These are phyloP conservation scores for Pichia paraexigua DNA, from an alignment of 805 yeast species.

Conservation along the genomic window DNA sequence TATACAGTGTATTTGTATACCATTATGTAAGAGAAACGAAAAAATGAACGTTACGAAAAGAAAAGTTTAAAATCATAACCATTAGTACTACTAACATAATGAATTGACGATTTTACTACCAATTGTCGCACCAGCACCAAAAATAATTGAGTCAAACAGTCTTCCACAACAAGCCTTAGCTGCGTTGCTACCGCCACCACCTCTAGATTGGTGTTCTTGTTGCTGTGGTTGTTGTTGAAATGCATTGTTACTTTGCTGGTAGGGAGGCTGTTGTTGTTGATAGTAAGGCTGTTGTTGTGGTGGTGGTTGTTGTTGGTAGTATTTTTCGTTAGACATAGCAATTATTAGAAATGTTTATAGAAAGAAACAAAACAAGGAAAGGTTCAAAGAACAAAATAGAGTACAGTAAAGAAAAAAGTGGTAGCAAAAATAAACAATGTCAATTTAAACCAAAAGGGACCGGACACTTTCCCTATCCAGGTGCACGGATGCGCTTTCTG, in stretches of 20 bases:
- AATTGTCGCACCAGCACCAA: conserved; percentile 94
- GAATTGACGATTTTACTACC: conserved; percentile 78
- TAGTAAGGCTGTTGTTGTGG: conserved; percentile 6
- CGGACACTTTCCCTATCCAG: background rate
- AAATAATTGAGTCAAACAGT: conserved; percentile 86
- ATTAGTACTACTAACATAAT: conserved; percentile 37
- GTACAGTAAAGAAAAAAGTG: background rate
- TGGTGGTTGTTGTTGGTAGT: conserved; percentile 1
- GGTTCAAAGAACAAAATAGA: background rate
- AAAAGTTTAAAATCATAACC: no score
- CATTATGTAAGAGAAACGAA: background rate
- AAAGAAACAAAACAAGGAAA: background rate
- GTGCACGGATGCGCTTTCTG: background rate
- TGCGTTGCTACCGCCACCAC: conserved; percentile 14
- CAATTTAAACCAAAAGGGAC: background rate
- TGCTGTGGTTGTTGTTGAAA: conserved; percentile 13
- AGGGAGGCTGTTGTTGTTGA: conserved; percentile 2
- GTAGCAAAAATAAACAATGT: no score
- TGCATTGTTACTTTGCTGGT: conserved; percentile 2
- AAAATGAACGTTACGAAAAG: no score
- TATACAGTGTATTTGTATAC: background rate
- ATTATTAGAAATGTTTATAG: background rate
- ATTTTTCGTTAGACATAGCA: background rate
- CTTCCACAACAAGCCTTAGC: conserved; percentile 56
- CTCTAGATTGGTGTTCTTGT: conserved; percentile 14